Evolutionary conservation across 2,329 filamentous ascomycete genomes (phyloP).

Genomic region (Neonectria coccinea): DNA sequence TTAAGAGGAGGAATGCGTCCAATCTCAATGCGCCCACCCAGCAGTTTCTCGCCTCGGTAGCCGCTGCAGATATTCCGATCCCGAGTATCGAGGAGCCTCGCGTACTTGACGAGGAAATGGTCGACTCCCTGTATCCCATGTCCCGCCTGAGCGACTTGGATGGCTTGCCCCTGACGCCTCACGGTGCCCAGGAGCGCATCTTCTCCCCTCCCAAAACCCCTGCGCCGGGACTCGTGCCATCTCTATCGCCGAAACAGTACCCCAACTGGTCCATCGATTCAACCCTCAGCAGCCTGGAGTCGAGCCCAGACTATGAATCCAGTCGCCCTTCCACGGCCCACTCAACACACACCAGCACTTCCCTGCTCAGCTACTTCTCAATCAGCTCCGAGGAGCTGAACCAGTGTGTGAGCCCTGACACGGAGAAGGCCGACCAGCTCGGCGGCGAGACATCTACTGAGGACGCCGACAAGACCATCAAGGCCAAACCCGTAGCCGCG

Average conservation of each 20-base stretch:
- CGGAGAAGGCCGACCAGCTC: slow-evolving; percentile 43
- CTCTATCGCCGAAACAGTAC: slow-evolving; percentile 60
- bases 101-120: slow-evolving; percentile 59
- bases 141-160: slow-evolving; percentile 52
- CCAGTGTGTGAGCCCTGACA: slow-evolving; percentile 65
- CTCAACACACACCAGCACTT: slow-evolving; percentile 69
- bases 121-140: slow-evolving; percentile 51
- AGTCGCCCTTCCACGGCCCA: slow-evolving; percentile 70
- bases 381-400: slow-evolving; percentile 66
- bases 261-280: slow-evolving; percentile 71
- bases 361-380: slow-evolving; percentile 68
- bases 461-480: slow-evolving; percentile 50
- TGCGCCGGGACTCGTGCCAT: slow-evolving; percentile 59
- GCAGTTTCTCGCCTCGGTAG: slow-evolving; percentile 75
- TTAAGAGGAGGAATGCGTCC: slow-evolving; percentile 67
- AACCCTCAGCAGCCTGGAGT: slow-evolving; percentile 67
- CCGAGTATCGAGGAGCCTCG: slow-evolving; percentile 72
- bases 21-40: slow-evolving; percentile 69
- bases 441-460: slow-evolving; percentile 43
- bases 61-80: slow-evolving; percentile 72
- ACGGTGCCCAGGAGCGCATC: slow-evolving; percentile 53
- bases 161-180: slow-evolving; percentile 44
- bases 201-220: slow-evolving; percentile 72
- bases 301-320: slow-evolving; percentile 69
- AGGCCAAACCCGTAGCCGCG: slow-evolving; percentile 34